phyloP scores from a whole-genome alignment of 1,284 basidiomycete species.

The Ceratobasidium sp. region DNA sequence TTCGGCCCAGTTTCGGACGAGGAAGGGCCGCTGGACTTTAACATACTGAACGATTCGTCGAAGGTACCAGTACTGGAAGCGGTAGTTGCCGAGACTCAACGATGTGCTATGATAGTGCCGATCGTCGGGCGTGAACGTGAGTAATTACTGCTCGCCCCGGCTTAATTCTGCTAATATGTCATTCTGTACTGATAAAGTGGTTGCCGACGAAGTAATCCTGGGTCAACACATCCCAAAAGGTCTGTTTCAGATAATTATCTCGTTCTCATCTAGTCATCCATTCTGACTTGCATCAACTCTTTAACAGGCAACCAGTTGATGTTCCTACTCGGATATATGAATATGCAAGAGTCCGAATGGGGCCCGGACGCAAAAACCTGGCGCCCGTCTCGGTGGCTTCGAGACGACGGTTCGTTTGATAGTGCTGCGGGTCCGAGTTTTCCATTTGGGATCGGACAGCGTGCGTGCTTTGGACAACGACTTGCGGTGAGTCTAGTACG shows the following conservation, averaged over 20 bases:
- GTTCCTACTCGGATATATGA: not conserved
- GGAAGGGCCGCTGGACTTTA: slow-evolving; percentile 5
- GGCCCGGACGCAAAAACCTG: slow-evolving; percentile 12
- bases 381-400: slow-evolving; percentile 52
- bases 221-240: slow-evolving; percentile 18
- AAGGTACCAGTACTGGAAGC: slow-evolving; percentile 24
- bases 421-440: slow-evolving; percentile 50
- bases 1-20: not conserved
- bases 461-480: slow-evolving; percentile 53
- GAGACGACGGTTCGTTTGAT: slow-evolving; percentile 51
- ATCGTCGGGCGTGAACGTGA: not conserved
- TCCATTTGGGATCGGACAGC: slow-evolving; percentile 53
- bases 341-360: slow-evolving; percentile 9
- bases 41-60: not conserved
- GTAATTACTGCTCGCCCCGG: not conserved
- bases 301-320: not conserved
- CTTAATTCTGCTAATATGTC: too few species aligned
- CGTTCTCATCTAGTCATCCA: too few species aligned
- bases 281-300: not conserved
- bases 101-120: not conserved
- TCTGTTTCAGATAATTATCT: not conserved
- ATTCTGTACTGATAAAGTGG: not conserved
- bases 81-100: slow-evolving; percentile 6
- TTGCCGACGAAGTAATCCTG: slow-evolving; percentile 1
- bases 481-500: too few species aligned